Evolutionary conservation across 306 rosid genomes (phyloP).

Genomic region (Malus sylvestris): DNA sequence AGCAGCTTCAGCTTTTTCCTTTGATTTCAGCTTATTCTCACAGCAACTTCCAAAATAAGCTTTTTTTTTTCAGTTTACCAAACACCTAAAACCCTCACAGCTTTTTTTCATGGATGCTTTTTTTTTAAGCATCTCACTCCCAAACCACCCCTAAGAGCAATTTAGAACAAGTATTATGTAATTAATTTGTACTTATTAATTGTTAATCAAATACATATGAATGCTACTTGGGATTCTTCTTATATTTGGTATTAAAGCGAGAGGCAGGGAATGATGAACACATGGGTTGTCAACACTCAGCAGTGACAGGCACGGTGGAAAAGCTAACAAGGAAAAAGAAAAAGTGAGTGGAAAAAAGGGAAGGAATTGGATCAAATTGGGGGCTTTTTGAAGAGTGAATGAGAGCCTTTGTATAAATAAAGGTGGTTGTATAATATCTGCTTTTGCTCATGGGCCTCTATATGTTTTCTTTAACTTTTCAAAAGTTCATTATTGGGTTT

Average conservation of each 20-base stretch:
- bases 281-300: conserved; percentile 23
- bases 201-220: background rate
- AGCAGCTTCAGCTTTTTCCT: too few species aligned
- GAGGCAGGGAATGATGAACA: conserved; percentile 50
- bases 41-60: too few species aligned
- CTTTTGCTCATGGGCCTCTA: conserved; percentile 38
- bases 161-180: background rate
- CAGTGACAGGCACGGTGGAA: conserved; percentile 52
- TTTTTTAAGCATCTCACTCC: too few species aligned
- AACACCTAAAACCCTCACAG: too few species aligned
- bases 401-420: conserved; percentile 34
- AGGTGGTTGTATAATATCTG: conserved; percentile 28
- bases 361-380: conserved; percentile 23
- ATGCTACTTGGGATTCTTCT: background rate
- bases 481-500: conserved; percentile 37
- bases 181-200: background rate
- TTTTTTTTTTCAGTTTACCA: too few species aligned
- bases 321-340: conserved; percentile 29
- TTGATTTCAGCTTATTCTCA: too few species aligned
- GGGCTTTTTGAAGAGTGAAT: conserved; percentile 34
- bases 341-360: conserved; percentile 35
- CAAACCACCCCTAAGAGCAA: too few species aligned
- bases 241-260: conserved; percentile 10
- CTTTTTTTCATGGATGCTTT: too few species aligned
- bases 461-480: conserved; percentile 36